Evolutionary conservation across 2,329 filamentous ascomycete species (phyloP).

Genomic region (Conoideocrella luteorostrata): DNA sequence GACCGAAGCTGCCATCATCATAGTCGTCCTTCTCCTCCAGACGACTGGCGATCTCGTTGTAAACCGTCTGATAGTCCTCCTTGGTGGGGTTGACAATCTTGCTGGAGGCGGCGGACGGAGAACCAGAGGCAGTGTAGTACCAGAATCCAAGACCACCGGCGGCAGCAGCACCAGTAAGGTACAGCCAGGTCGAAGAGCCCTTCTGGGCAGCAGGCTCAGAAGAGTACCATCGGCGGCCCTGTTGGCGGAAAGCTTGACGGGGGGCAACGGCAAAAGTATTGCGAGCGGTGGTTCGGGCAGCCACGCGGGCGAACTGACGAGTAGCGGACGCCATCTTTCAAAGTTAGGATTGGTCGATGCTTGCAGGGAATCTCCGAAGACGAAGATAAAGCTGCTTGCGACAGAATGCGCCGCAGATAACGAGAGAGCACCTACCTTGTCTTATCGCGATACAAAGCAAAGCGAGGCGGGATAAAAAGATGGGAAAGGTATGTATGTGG

Average conservation of each 20-base stretch:
- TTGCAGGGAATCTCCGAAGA: neutral
- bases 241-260: constrained; percentile 65
- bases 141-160: constrained; percentile 60
- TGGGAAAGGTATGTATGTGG: neutral
- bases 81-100: constrained; percentile 66
- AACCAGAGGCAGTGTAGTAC: constrained; percentile 54
- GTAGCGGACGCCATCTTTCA: constrained; percentile 35
- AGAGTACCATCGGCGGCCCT: constrained; percentile 73
- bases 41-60: constrained; percentile 73
- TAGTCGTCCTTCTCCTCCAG: constrained; percentile 91
- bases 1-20: constrained; percentile 93
- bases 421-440: neutral
- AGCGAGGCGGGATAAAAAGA: neutral
- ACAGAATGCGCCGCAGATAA: too few species aligned
- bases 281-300: constrained; percentile 51
- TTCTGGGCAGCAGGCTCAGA: constrained; percentile 53
- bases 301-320: constrained; percentile 50
- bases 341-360: constrained; percentile 8
- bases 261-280: constrained; percentile 53
- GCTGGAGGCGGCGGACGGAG: constrained; percentile 38
- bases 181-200: constrained; percentile 44
- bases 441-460: neutral
- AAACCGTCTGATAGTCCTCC: constrained; percentile 92
- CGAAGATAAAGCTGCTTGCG: too few species aligned
- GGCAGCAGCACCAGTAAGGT: constrained; percentile 52